Base-by-base conservation (phyloP, 805 yeast genomes). In the Ogataea salicorniae region DNA sequence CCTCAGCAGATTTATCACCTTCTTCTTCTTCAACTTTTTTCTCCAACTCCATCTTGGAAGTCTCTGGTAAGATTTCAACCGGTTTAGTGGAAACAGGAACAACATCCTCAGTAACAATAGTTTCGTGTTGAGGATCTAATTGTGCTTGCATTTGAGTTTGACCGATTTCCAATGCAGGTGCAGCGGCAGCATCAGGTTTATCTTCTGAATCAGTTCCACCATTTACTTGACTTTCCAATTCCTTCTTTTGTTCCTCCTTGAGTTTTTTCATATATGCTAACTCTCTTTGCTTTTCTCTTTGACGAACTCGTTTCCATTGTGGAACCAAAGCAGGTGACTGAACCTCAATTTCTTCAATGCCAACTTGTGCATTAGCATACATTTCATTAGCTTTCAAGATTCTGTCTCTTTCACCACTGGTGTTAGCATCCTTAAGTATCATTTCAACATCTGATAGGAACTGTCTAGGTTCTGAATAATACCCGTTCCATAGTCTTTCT, bases 401-500 rank as follows among this genome's bases (percentile, higher is more conserved):
- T 46, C 96, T 74, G 49, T 94, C 99, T 39, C 98, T 75, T 55
- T 92, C 98, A 0, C 87, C 88, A 3, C 76, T 67, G 0, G 82
- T 79, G 34, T 76, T 73, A 0, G 95, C 77, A 69, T 94, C 99
- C 34, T 74, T 74, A 39, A 87, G 83, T 36, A 94, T 92, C 80
- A 86, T 76, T 59, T 84, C 89, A 39, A 94, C 77, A 61, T 94
- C 99, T 54, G 77, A 80, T 56, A 91, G 69, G 60, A 87, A 92
- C 63, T 94, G 97, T 54, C 81, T 83, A 14, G 98, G 97, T 58
- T 90, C 97, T 36, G 88, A 83, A 60, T 94, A 94, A 64, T 69
- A 94, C 0, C 99, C 99, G 65, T 94, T 94, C 99, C 99, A 94
- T 46, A 94, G 68, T 49, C 99, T 75, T 62, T 94, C 98, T 61